A percentile compares a stretch with the other conserved stretches of the same genome.
phyloP scores from a whole-genome alignment of 805 yeast genomes.

The Pichia eremophila region DNA sequence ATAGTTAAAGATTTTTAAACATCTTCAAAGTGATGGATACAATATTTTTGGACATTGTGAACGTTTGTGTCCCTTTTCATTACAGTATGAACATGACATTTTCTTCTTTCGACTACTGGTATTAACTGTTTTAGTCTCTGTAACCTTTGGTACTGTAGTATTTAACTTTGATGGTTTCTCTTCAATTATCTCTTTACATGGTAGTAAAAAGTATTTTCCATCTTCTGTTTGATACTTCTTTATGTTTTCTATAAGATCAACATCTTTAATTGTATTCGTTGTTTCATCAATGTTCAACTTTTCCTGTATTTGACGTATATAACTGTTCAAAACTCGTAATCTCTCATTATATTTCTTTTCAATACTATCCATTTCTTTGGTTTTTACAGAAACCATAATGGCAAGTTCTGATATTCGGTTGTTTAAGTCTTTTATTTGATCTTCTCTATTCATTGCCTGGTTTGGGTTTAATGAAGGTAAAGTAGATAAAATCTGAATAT shows the following conservation, averaged over 20 bases:
- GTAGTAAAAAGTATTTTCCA: slow-evolving; percentile 17
- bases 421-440: slow-evolving; percentile 14
- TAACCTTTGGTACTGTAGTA: neutral
- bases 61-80: slow-evolving; percentile 26
- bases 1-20: neutral
- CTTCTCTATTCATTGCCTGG: neutral
- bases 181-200: slow-evolving; percentile 9
- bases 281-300: slow-evolving; percentile 3
- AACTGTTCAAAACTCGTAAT: slow-evolving; percentile 14
- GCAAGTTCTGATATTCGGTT: slow-evolving; percentile 27
- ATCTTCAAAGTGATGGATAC: neutral
- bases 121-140: neutral
- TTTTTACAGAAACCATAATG: slow-evolving; percentile 27
- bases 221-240: neutral
- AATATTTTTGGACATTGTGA: slow-evolving; percentile 25
- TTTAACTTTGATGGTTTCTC: neutral
- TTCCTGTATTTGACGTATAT: slow-evolving; percentile 9
- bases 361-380: slow-evolving; percentile 29
- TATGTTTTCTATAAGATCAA: neutral
- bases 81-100: slow-evolving; percentile 27
- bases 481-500: neutral
- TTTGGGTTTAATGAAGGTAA: neutral
- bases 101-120: slow-evolving; percentile 15
- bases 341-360: slow-evolving; percentile 16
- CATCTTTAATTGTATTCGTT: slow-evolving; percentile 3